Percentiles rank a stretch among this genome's conserved stretches.
These are phyloP conservation scores for Lipomyces mesembrius DNA, from an alignment of 805 yeast genomes.

Conservation along the genomic window DNA sequence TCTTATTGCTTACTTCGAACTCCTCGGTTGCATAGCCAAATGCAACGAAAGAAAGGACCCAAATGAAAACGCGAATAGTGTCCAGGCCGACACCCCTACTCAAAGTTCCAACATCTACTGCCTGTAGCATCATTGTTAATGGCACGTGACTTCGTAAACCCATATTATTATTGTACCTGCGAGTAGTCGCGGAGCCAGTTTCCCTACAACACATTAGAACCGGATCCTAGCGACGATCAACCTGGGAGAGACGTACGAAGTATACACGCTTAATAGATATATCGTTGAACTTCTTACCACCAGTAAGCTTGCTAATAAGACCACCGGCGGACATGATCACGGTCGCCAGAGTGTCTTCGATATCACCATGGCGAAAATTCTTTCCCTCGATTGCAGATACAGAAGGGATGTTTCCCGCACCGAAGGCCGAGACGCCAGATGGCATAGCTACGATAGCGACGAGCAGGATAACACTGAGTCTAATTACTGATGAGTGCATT, in stretches of 20 bases:
- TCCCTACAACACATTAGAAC: slow-evolving; percentile 14
- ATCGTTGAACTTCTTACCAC: slow-evolving; percentile 39
- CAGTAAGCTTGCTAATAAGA: slow-evolving; percentile 30
- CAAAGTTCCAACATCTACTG: slow-evolving; percentile 40
- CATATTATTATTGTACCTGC: slow-evolving; percentile 17
- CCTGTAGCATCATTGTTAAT: slow-evolving; percentile 7
- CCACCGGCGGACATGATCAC: slow-evolving; percentile 36
- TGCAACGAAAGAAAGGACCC: slow-evolving; percentile 38
- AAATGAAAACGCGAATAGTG: slow-evolving; percentile 33
- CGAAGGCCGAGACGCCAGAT: slow-evolving; percentile 33
- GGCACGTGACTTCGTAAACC: neutral
- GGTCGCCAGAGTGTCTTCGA: slow-evolving; percentile 39
- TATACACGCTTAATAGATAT: slow-evolving; percentile 38
- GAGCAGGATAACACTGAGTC: neutral
- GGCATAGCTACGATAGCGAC: slow-evolving; percentile 6
- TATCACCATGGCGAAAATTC: slow-evolving; percentile 41
- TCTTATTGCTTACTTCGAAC: slow-evolving; percentile 39
- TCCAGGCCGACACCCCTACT: slow-evolving; percentile 33
- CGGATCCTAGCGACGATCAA: neutral
- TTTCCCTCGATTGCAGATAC: slow-evolving; percentile 38
- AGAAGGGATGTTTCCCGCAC: slow-evolving; percentile 41
- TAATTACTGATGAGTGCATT: neutral
- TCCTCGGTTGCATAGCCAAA: slow-evolving; percentile 42
- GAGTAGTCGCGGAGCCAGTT: slow-evolving; percentile 42
- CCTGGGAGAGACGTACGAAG: slow-evolving; percentile 23